Base-by-base conservation (phyloP, 148 eudicot genomes). In the Cornus florida region DNA sequence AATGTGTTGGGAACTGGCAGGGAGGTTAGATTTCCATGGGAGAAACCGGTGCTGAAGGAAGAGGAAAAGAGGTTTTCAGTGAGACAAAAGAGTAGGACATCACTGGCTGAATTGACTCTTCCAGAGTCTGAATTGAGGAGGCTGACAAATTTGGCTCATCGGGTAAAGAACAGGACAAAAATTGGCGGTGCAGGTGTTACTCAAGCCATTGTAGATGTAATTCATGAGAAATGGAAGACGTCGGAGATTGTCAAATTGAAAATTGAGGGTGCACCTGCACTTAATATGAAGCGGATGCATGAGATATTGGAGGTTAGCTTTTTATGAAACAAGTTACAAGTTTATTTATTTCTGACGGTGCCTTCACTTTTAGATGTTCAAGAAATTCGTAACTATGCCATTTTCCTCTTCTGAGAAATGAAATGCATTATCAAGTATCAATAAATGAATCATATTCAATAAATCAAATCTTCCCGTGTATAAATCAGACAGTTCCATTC, bases 281-380 rank as follows among this genome's bases (percentile, higher is more conserved):
- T 96, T 68, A 93, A 96, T 82, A 96, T 96, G 99, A 96, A 68
- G 83, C 89, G 94, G 76, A 84, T 91, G 85, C 98, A 96, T 82
- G 98, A 92, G 82, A 91, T 93, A 70, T 84, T 96, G 73, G 99
- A 93, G 97, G 98, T 96, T 73, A 79, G 90, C 68, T 79, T 75
- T 38, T 71, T 75, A 16, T 38, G n/a, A 19, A 31, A 13, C 70
- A 46, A 56, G 57, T 69, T 75, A 35, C 64, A 56, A n/a, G 17
- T 67, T 62, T 59, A 48, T 80, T 74, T 69, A 62, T 62, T 13
- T 57, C 56, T 5, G 8, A 16, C 71, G n/a, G n/a, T 38, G 24
- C 7, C 48, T 59, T 46, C 72, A 9, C 56, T 66, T 64, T 35
- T 1, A 32, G 57, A 19, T 64, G 46, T 71, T 67, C 46, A 56